Evolutionary conservation across 306 rosid genomes (phyloP).

Genomic region (Vachellia pachyceras): DNA sequence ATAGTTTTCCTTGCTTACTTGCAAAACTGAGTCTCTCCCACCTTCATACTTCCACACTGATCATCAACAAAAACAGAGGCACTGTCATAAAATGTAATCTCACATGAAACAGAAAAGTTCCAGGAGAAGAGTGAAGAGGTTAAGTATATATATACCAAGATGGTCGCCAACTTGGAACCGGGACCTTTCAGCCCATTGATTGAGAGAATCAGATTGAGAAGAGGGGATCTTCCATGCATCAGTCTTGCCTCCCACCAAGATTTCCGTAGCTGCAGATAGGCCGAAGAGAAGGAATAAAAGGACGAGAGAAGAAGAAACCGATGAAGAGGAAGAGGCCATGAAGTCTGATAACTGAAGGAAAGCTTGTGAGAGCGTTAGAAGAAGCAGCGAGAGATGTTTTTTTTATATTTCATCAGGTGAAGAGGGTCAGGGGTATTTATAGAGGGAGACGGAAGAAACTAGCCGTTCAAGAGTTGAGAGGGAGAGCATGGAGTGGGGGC

Average conservation of each 20-base stretch:
- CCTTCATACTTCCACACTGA: conserved; percentile 77
- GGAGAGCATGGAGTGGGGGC: conserved; percentile 30
- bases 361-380: neutral
- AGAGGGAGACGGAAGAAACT: conserved; percentile 38
- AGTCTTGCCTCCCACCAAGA: conserved; percentile 67
- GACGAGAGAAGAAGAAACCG: conserved; percentile 38
- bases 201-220: conserved; percentile 65
- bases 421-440: conserved; percentile 43
- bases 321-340: conserved; percentile 56
- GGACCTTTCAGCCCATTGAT: conserved; percentile 67
- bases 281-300: conserved; percentile 43
- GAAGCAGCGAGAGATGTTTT: neutral
- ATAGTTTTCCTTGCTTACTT: conserved; percentile 64
- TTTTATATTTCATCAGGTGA: neutral
- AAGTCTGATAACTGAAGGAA: neutral
- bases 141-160: conserved; percentile 50
- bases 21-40: conserved; percentile 73
- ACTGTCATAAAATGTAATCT: neutral
- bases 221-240: conserved; percentile 75
- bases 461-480: conserved; percentile 64
- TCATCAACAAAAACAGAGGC: neutral
- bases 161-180: conserved; percentile 71
- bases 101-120: neutral
- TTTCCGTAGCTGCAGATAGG: conserved; percentile 57
- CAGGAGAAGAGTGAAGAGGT: neutral